Conservation (phyloP, 2,329 filamentous ascomycete species). For the Penicillium sp. region DNA sequence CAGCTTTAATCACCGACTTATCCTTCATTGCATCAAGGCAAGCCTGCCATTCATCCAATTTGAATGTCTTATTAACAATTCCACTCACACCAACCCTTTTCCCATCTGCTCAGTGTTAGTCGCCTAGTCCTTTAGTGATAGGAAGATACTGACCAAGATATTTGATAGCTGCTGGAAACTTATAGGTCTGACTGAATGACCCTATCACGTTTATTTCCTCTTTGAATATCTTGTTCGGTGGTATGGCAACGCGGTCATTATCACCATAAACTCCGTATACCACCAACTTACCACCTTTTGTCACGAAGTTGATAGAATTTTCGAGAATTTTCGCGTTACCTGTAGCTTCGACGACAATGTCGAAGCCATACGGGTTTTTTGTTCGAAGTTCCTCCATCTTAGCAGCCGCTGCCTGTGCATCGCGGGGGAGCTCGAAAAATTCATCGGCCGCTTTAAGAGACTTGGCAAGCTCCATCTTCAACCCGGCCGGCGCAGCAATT, state of each 20-base stretch:
- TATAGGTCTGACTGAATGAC: conserved; percentile 1
- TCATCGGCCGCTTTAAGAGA: conserved; percentile 52
- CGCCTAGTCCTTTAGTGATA: not conserved
- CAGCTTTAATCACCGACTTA: conserved; percentile 75
- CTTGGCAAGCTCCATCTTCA: conserved; percentile 72
- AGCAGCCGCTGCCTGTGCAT: conserved; percentile 54
- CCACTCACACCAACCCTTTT: conserved; percentile 58
- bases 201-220: not conserved
- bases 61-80: conserved; percentile 75
- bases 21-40: conserved; percentile 72
- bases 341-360: conserved; percentile 73
- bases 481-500: conserved; percentile 68
- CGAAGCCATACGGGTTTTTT: conserved; percentile 73
- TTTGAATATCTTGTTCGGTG: conserved; percentile 72
- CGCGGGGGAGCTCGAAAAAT: conserved; percentile 52
- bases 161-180: not conserved
- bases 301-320: conserved; percentile 71
- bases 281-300: conserved; percentile 71
- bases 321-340: conserved; percentile 71
- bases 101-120: conserved; percentile 30
- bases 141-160: not conserved
- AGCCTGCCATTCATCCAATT: conserved; percentile 72
- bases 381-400: conserved; percentile 65
- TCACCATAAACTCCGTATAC: conserved; percentile 73
- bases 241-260: conserved; percentile 66